phyloP scores from a whole-genome alignment of 2,329 filamentous ascomycete genomes.

The Verticillium nubilum region DNA sequence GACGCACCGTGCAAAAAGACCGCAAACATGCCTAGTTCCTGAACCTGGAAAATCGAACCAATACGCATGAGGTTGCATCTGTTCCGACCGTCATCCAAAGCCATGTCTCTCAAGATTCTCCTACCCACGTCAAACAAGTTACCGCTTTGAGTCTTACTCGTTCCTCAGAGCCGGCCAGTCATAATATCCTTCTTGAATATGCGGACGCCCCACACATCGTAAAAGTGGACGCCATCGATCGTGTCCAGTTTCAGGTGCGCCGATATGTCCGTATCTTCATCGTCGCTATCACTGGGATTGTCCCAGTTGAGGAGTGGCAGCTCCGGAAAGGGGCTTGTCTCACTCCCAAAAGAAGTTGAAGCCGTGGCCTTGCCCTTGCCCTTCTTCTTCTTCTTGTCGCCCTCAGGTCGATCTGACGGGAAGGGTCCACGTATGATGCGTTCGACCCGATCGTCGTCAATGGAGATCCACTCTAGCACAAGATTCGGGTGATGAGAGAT shows the following conservation, averaged over 20 bases:
- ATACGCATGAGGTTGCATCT: too few species aligned
- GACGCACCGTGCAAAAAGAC: too few species aligned
- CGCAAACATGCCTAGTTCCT: too few species aligned
- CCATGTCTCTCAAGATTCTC: background rate
- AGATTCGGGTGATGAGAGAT: slow-evolving; percentile 49
- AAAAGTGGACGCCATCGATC: slow-evolving; percentile 33
- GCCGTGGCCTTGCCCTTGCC: slow-evolving; percentile 15
- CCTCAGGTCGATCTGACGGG: slow-evolving; percentile 17
- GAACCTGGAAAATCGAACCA: too few species aligned
- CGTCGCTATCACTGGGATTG: slow-evolving; percentile 26
- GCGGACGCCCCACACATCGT: slow-evolving; percentile 40
- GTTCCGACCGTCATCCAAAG: too few species aligned
- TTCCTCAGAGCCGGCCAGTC: slow-evolving; percentile 30
- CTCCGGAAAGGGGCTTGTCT: slow-evolving; percentile 16
- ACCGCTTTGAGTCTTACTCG: background rate
- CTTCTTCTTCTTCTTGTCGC: slow-evolving; percentile 30
- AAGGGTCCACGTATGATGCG: slow-evolving; percentile 35
- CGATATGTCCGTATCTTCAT: slow-evolving; percentile 17
- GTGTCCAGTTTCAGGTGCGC: slow-evolving; percentile 28
- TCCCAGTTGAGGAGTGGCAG: slow-evolving; percentile 18
- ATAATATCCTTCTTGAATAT: slow-evolving; percentile 56
- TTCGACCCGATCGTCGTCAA: slow-evolving; percentile 45
- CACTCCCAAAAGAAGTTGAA: slow-evolving; percentile 2
- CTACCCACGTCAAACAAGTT: background rate
- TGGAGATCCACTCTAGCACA: slow-evolving; percentile 54